Evolutionary conservation across 306 rosid genomes (phyloP).

Genomic region (Corylus heterophylla): DNA sequence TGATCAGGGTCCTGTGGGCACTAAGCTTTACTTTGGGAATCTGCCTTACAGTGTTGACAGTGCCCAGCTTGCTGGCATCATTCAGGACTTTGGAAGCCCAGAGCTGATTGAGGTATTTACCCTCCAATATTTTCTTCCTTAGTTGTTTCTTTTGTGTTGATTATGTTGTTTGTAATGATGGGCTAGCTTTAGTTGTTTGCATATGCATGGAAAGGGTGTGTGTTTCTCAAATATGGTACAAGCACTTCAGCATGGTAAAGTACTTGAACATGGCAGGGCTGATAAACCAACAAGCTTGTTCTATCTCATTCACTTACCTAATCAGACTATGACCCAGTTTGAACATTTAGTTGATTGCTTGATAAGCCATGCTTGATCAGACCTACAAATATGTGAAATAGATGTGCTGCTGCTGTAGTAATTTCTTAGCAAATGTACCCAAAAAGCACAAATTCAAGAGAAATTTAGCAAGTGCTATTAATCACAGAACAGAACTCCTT

Average conservation of each 20-base stretch:
- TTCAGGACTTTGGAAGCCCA: conserved; percentile 75
- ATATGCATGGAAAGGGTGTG: neutral
- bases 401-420: neutral
- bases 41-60: conserved; percentile 94
- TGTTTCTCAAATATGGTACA: neutral
- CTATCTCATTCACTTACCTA: neutral
- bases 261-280: too few species aligned
- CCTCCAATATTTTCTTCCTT: neutral
- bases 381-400: neutral
- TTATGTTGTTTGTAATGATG: neutral
- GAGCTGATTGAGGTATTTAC: conserved; percentile 78
- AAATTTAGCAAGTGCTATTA: neutral
- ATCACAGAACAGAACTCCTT: neutral
- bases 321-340: neutral
- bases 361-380: neutral
- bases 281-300: neutral
- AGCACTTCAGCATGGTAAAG: neutral
- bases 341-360: neutral
- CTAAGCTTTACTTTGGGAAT: conserved; percentile 96
- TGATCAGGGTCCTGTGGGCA: conserved; percentile 32
- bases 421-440: neutral
- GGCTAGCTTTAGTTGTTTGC: neutral
- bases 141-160: neutral
- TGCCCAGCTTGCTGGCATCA: conserved; percentile 87
- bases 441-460: neutral